Evolutionary conservation across 192 early-diverging fungal genomes (phyloP).

Genomic region (Coemansia sp.): DNA sequence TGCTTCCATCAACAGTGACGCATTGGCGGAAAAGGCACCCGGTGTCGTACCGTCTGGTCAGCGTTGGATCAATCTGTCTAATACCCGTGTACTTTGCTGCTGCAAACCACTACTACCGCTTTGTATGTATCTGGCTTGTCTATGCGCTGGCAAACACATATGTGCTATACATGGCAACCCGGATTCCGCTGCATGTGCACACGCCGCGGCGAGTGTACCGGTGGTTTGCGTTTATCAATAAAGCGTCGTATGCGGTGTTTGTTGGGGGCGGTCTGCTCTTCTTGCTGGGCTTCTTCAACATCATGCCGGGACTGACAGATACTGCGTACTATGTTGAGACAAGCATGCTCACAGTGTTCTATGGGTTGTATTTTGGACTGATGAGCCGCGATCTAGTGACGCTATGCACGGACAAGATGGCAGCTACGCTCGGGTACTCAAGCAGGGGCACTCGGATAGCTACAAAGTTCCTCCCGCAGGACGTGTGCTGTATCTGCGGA

Average conservation of each 20-base stretch:
- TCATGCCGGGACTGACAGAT: slow-evolving; percentile 43
- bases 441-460: slow-evolving; percentile 22
- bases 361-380: slow-evolving; percentile 53
- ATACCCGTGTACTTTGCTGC: slow-evolving; percentile 50
- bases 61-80: slow-evolving; percentile 44
- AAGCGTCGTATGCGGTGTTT: slow-evolving; percentile 45
- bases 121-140: slow-evolving; percentile 34
- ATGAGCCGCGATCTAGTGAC: slow-evolving; percentile 52
- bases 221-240: slow-evolving; percentile 54
- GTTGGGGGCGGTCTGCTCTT: slow-evolving; percentile 33
- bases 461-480: slow-evolving; percentile 32
- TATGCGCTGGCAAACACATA: slow-evolving; percentile 37
- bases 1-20: slow-evolving; percentile 40
- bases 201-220: slow-evolving; percentile 51
- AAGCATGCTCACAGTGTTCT: slow-evolving; percentile 38
- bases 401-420: slow-evolving; percentile 52
- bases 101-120: slow-evolving; percentile 39
- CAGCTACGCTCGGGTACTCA: slow-evolving; percentile 47
- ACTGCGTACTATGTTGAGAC: slow-evolving; percentile 27
- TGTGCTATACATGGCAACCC: slow-evolving; percentile 41
- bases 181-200: slow-evolving; percentile 30
- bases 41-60: slow-evolving; percentile 40
- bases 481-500: slow-evolving; percentile 50
- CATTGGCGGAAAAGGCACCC: slow-evolving; percentile 45
- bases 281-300: slow-evolving; percentile 39